These are phyloP conservation scores for Syzygium syzygioides DNA, from an alignment of 441 rosid genomes.

Conservation along the genomic window DNA sequence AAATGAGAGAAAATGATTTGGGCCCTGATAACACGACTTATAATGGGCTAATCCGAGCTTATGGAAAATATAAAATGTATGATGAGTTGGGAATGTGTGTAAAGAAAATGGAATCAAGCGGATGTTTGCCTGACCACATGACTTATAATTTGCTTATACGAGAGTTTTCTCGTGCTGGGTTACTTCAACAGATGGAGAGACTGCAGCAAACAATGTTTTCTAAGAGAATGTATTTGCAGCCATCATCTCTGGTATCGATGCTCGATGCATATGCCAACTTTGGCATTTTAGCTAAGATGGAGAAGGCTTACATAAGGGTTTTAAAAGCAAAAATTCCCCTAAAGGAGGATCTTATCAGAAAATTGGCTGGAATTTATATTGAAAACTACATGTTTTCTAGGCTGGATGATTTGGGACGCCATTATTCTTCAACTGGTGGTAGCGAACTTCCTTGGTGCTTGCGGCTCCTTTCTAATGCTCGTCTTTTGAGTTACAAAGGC, in stretches of 20 bases:
- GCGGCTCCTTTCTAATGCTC: constrained; percentile 53
- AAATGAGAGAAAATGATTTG: constrained; percentile 39
- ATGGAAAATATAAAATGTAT: constrained; percentile 51
- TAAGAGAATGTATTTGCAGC: constrained; percentile 41
- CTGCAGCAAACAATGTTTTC: constrained; percentile 31
- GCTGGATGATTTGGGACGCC: constrained; percentile 45
- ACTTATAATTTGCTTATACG: constrained; percentile 65
- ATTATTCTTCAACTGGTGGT: constrained; percentile 37
- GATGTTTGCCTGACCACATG: constrained; percentile 41
- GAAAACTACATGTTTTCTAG: constrained; percentile 65
- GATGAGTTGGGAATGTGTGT: constrained; percentile 58
- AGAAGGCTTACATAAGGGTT: constrained; percentile 32
- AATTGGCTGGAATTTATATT: constrained; percentile 48
- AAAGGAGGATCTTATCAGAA: constrained; percentile 51
- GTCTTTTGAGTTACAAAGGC: constrained; percentile 56
- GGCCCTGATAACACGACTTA: constrained; percentile 40
- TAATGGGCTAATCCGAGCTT: constrained; percentile 57
- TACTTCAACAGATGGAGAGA: constrained; percentile 60
- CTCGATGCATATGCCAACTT: constrained; percentile 59
- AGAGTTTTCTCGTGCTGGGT: constrained; percentile 51
- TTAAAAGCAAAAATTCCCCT: constrained; percentile 25
- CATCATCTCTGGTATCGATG: constrained; percentile 47
- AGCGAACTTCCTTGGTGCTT: constrained; percentile 58
- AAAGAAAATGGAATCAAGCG: constrained; percentile 51
- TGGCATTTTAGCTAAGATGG: constrained; percentile 57